These are phyloP conservation scores for Mortierella sp. DNA, from an alignment of 371 early-diverging fungal genomes.

Conservation along the genomic window DNA sequence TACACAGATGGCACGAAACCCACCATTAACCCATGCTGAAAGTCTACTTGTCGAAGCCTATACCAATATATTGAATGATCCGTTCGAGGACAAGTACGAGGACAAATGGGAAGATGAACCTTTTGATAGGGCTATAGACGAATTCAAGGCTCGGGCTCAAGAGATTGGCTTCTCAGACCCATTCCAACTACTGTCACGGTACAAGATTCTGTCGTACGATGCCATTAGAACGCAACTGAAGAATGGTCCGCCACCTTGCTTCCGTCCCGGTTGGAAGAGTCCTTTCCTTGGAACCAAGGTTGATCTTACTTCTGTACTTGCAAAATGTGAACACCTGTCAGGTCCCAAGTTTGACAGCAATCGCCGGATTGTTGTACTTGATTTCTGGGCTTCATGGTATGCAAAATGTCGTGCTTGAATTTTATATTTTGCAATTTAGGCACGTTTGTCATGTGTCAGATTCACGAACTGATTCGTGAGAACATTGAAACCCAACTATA, in stretches of 20 bases:
- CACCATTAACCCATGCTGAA: conserved; percentile 36
- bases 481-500: background rate
- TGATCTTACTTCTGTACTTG: conserved; percentile 10
- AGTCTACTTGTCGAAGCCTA: conserved; percentile 38
- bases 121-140: conserved; percentile 44
- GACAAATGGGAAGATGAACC: conserved; percentile 50
- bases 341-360: conserved; percentile 27
- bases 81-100: conserved; percentile 57
- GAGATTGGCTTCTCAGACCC: conserved; percentile 50
- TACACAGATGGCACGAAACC: conserved; percentile 11
- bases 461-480: too few species aligned
- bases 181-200: conserved; percentile 36
- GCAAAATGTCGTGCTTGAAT: background rate
- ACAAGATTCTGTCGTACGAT: conserved; percentile 44
- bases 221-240: conserved; percentile 36
- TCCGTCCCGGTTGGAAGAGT: conserved; percentile 49
- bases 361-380: conserved; percentile 32
- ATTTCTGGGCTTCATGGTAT: conserved; percentile 55
- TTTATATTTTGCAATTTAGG: background rate
- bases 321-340: conserved; percentile 27
- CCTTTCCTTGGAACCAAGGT: conserved; percentile 28
- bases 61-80: conserved; percentile 36
- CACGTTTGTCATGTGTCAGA: too few species aligned
- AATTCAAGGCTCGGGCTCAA: conserved; percentile 35
- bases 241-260: conserved; percentile 42